Base-by-base conservation (phyloP, 176 grass and related monocot species). In the Musa schizocarpa region DNA sequence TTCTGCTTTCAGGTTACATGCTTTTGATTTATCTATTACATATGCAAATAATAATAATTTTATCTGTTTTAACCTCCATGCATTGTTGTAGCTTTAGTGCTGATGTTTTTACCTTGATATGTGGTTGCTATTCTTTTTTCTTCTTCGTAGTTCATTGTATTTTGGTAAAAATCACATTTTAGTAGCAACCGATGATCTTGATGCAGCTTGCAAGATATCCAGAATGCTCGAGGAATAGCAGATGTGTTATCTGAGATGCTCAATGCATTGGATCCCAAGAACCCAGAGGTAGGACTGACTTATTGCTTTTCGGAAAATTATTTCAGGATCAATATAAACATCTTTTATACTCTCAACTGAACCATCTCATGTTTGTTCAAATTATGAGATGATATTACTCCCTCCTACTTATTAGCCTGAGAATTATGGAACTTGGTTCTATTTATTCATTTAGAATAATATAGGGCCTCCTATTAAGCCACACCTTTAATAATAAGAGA, bases 231-330 rank as follows among this genome's bases (percentile, higher is more conserved):
- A 79, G 96, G 91, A 72, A 95, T 99, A 79, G 91, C 92, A 69
- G 91, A 92, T 73, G 88, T 99, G 34, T 79, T 99, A 14, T 84
- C 90, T 81, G 96, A 99, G 77, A 99, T 99, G 88, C 82, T 99
- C 63, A 95, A 99, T 92, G 91, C 91, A 50, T 81, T 99, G 65
- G 91, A 99, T 81, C 85, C 90, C 80, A 77, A 80, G 48, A 90
- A 99, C 79, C 86, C 82, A 58, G 88, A 99, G 96, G 96, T 95
- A 76, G 82, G 1, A 64, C 9, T 13, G 14, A 53, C 7, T 73
- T 27, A 20, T 34, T 20, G 82, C 3, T 74, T 80, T 80, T 87
- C 10, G 8, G 51, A 51, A 76, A 43, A 51, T 76, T 23, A 13
- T 10, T 14, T n/a, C 24, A 63, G 13, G 17, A 43, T 43, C 34